Evolutionary conservation across 2,329 filamentous ascomycete species (phyloP).

Genomic region (Aspergillus brasiliensis): DNA sequence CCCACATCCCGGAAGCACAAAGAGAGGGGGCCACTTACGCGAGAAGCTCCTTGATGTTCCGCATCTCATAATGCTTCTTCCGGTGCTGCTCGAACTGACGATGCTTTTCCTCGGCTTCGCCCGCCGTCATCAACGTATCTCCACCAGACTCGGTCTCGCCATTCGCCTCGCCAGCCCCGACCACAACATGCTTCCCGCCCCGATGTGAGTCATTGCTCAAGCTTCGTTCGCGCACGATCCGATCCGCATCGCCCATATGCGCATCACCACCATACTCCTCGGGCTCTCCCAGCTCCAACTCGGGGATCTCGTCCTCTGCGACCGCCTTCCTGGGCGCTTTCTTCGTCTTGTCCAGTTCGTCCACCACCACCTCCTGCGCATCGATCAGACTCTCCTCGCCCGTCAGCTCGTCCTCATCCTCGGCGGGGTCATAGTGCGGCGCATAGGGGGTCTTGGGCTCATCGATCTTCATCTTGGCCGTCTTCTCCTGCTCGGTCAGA

Average conservation of each 20-base stretch:
- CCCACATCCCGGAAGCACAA: not conserved
- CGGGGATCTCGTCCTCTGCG: slow-evolving; percentile 80
- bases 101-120: slow-evolving; percentile 87
- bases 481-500: slow-evolving; percentile 93
- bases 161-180: slow-evolving; percentile 55
- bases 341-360: slow-evolving; percentile 62
- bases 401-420: slow-evolving; percentile 73
- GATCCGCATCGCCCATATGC: slow-evolving; percentile 40
- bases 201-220: slow-evolving; percentile 44
- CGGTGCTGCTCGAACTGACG: slow-evolving; percentile 84
- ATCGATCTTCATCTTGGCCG: slow-evolving; percentile 96
- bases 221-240: slow-evolving; percentile 47
- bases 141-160: slow-evolving; percentile 40
- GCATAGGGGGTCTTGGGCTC: slow-evolving; percentile 98
- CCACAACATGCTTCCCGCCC: slow-evolving; percentile 76
- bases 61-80: slow-evolving; percentile 99
- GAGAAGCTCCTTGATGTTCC: slow-evolving; percentile 82
- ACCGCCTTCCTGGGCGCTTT: slow-evolving; percentile 47
- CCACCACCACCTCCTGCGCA: slow-evolving; percentile 68
- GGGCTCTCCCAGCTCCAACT: slow-evolving; percentile 87
- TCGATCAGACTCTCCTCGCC: slow-evolving; percentile 56
- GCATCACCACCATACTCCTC: slow-evolving; percentile 61
- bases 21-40: slow-evolving; percentile 57
- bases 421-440: slow-evolving; percentile 82
- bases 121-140: slow-evolving; percentile 57